phyloP scores from a whole-genome alignment of 2,329 filamentous ascomycete species.

The Aspergillus sp. region DNA sequence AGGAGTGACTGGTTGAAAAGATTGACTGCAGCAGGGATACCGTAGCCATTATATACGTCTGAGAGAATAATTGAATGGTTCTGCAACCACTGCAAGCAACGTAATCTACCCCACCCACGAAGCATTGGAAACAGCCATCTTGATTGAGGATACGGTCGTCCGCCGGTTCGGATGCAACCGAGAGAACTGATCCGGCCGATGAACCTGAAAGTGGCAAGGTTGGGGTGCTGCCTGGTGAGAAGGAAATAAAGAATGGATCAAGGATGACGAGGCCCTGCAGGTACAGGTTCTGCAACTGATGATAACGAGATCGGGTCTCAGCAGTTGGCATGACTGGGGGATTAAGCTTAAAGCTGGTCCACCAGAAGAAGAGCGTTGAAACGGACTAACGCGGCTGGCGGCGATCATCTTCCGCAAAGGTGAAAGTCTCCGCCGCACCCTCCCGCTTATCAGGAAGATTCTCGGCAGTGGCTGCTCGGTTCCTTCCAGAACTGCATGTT shows the following conservation, averaged over 20 bases:
- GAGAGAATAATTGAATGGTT: not conserved
- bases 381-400: not conserved
- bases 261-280: not conserved
- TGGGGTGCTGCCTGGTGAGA: not conserved
- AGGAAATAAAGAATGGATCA: not conserved
- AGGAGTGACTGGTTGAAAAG: not conserved
- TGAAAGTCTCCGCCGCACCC: not conserved
- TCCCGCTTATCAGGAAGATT: not conserved
- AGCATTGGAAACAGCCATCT: not conserved
- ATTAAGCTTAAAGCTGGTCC: not conserved
- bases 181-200: not conserved
- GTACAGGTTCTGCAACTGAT: not conserved
- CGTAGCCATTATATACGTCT: not conserved
- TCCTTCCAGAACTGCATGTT: not conserved
- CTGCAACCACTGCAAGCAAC: not conserved
- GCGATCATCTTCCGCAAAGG: not conserved
- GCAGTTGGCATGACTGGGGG: not conserved
- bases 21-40: not conserved
- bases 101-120: not conserved
- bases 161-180: not conserved
- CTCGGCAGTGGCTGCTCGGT: not conserved
- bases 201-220: not conserved
- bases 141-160: not conserved
- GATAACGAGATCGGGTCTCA: not conserved
- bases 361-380: not conserved